Evolutionary conservation across 108 stramenopile species (phyloP).

Genomic region (Aureococcus anophagefferens): DNA sequence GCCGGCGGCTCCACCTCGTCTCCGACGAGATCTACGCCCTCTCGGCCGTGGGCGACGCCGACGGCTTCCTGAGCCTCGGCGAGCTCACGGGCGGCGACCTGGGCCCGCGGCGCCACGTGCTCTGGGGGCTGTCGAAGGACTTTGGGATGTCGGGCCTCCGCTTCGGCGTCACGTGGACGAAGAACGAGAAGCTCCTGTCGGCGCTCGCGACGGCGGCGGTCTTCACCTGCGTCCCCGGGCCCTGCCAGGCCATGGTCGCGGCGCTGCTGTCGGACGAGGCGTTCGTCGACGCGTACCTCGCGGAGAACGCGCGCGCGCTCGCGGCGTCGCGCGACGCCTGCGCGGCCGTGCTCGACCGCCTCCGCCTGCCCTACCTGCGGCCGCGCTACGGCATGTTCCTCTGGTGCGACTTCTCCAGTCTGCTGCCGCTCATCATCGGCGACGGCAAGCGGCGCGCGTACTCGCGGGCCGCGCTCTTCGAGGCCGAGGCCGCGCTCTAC

Average conservation of each 20-base stretch:
- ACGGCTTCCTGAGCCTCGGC: conserved; percentile 54
- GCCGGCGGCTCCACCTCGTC: conserved; percentile 59
- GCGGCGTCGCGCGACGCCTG: conserved; percentile 49
- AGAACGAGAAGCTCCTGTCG: conserved; percentile 54
- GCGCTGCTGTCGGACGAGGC: conserved; percentile 65
- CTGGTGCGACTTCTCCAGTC: conserved; percentile 68
- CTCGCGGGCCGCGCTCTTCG: conserved; percentile 46
- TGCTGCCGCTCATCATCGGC: conserved; percentile 58
- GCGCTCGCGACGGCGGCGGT: conserved; percentile 58
- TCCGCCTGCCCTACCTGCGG: conserved; percentile 64
- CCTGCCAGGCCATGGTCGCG: conserved; percentile 66
- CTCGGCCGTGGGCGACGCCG: conserved; percentile 15
- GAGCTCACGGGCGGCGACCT: conserved; percentile 54
- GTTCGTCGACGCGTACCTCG: conserved; percentile 62
- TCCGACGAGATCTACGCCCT: conserved; percentile 80
- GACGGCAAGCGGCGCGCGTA: background rate
- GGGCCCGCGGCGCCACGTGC: conserved; percentile 64
- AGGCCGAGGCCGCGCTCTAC: conserved; percentile 57
- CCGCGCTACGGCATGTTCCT: conserved; percentile 73
- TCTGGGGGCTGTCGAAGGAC: conserved; percentile 84
- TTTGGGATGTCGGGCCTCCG: conserved; percentile 77
- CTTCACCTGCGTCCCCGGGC: conserved; percentile 59
- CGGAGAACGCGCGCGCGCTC: conserved; percentile 44
- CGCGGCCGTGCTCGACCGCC: conserved; percentile 52
- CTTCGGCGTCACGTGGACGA: conserved; percentile 65